A percentile compares a stretch with the other conserved stretches of the same genome.
phyloP scores from a whole-genome alignment of 805 yeast genomes.

The Millerago galiae region DNA sequence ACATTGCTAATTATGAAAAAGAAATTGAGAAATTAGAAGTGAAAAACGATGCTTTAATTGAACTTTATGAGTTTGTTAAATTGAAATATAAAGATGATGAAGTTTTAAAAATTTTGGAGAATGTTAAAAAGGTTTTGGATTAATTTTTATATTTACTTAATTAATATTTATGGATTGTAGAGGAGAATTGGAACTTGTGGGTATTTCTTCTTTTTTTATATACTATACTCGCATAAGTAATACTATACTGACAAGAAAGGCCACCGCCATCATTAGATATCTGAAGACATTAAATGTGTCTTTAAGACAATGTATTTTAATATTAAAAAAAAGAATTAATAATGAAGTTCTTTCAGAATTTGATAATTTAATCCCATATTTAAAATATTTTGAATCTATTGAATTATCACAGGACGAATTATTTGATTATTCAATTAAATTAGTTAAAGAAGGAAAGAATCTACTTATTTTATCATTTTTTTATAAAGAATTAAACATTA shows the following conservation, averaged over 20 bases:
- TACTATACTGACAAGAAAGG: too few species aligned
- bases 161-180: too few species aligned
- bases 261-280: neutral
- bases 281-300: neutral
- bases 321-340: neutral
- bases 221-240: too few species aligned
- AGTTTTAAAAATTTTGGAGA: neutral
- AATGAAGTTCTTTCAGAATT: neutral
- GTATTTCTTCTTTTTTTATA: neutral
- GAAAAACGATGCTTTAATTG: conserved; percentile 22
- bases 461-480: too few species aligned
- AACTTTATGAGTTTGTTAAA: conserved; percentile 6
- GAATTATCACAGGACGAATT: too few species aligned
- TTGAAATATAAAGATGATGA: conserved; percentile 1
- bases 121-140: neutral
- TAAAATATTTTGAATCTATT: too few species aligned
- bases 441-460: too few species aligned
- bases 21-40: conserved; percentile 35
- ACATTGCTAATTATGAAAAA: conserved; percentile 40
- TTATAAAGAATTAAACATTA: too few species aligned
- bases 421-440: too few species aligned
- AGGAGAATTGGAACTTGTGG: too few species aligned
- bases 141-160: neutral
- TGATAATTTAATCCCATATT: too few species aligned
- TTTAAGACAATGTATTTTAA: neutral